A percentile compares a stretch with the other conserved stretches of the same genome.
These are phyloP conservation scores for Magnusiomyces magnusii DNA, from an alignment of 1,139 yeast genomes.

Conservation along the genomic window DNA sequence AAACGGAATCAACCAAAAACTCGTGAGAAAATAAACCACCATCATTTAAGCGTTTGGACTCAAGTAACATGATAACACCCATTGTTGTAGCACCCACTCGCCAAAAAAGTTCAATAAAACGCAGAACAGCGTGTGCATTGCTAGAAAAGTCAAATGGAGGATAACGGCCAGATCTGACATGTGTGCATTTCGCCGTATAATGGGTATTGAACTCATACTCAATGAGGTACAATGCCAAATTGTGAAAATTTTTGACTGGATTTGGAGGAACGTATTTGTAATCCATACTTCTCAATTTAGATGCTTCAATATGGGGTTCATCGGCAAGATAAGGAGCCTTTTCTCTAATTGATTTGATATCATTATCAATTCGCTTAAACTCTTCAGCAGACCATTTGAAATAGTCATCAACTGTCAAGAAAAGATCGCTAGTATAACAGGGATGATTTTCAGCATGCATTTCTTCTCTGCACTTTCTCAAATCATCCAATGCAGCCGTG, in stretches of 20 bases:
- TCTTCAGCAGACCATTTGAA: constrained; percentile 1
- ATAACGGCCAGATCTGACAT: background rate
- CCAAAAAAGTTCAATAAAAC: constrained; percentile 3
- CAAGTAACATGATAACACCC: constrained; percentile 1
- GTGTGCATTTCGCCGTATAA: background rate
- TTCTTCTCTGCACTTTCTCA: background rate
- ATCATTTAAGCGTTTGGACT: background rate
- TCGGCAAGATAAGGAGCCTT: constrained; percentile 5
- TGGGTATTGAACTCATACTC: constrained; percentile 1
- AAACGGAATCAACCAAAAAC: background rate
- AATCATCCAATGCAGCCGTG: background rate
- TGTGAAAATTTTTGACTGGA: constrained; percentile 1
- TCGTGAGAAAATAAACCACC: background rate
- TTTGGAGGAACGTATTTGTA: background rate
- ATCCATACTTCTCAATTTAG: background rate
- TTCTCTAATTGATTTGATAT: background rate
- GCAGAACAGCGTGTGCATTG: background rate
- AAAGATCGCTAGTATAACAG: background rate
- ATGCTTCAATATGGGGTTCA: background rate
- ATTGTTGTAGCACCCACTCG: background rate
- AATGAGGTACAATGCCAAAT: background rate
- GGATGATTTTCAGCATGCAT: background rate
- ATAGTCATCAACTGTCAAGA: background rate
- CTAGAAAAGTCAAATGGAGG: constrained; percentile 4
- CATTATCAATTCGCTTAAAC: background rate